Evolutionary conservation across 495 filamentous ascomycete species (phyloP).

Genomic region (Xylaria intraflava): DNA sequence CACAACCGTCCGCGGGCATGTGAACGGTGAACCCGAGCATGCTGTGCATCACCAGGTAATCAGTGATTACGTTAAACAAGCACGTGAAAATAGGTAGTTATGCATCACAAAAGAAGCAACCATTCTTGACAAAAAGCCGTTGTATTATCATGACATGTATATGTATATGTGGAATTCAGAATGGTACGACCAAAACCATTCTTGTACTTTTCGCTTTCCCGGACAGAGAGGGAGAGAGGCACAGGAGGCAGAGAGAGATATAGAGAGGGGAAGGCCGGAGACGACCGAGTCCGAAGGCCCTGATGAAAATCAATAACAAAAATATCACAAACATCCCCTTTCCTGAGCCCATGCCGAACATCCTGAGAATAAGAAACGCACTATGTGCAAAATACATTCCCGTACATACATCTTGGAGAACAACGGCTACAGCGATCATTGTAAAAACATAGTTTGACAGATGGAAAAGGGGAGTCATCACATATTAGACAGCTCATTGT

Average conservation of each 20-base stretch:
- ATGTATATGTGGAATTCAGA: not conserved
- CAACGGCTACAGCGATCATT: not conserved
- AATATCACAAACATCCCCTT: conserved; percentile 8
- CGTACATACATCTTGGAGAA: not conserved
- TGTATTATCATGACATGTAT: conserved; percentile 12
- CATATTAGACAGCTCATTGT: conserved; percentile 91
- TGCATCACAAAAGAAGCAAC: not conserved
- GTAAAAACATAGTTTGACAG: not conserved
- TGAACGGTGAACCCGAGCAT: no score
- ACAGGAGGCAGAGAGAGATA: not conserved
- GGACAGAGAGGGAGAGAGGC: not conserved
- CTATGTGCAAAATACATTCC: conserved; percentile 12
- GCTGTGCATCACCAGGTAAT: no score
- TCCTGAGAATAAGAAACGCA: not conserved
- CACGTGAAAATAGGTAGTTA: not conserved
- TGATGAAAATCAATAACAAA: conserved; percentile 9
- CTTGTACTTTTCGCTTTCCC: not conserved
- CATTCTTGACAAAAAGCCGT: not conserved
- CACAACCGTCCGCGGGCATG: no score
- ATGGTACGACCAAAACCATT: conserved; percentile 7
- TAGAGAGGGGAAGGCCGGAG: not conserved
- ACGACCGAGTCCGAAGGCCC: conserved; percentile 1
- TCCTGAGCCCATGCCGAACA: conserved; percentile 12
- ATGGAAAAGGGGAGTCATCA: conserved; percentile 32
- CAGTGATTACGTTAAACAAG: no score